A percentile compares a stretch with the other conserved stretches of the same genome.
These are phyloP conservation scores for Salvia hispanica DNA, from an alignment of 257 asterid species.

Conservation along the genomic window DNA sequence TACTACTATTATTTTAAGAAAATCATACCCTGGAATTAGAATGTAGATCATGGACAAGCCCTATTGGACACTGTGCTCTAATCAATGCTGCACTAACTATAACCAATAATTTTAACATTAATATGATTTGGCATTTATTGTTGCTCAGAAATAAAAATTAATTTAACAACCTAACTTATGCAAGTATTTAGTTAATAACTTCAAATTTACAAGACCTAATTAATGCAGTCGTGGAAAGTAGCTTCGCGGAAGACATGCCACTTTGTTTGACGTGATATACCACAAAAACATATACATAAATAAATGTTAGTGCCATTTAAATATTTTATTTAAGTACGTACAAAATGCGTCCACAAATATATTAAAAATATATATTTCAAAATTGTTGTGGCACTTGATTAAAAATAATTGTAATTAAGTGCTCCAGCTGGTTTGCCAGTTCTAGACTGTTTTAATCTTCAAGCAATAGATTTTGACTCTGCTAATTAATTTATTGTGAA, in stretches of 20 bases:
- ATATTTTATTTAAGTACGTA: slow-evolving; percentile 8
- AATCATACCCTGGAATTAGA: slow-evolving; percentile 9
- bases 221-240: slow-evolving; percentile 40
- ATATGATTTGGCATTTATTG: slow-evolving; percentile 31
- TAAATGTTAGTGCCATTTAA: slow-evolving; percentile 13
- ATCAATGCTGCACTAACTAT: slow-evolving; percentile 25
- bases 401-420: neutral
- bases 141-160: slow-evolving; percentile 30
- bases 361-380: slow-evolving; percentile 12
- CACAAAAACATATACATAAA: neutral
- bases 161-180: neutral
- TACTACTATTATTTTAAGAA: too few species aligned
- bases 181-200: slow-evolving; percentile 32
- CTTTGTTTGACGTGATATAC: slow-evolving; percentile 33
- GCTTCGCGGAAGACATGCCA: slow-evolving; percentile 63
- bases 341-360: slow-evolving; percentile 17
- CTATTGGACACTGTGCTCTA: slow-evolving; percentile 28
- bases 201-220: slow-evolving; percentile 37
- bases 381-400: slow-evolving; percentile 15
- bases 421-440: slow-evolving; percentile 22
- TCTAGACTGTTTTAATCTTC: slow-evolving; percentile 7
- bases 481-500: neutral
- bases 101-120: slow-evolving; percentile 17
- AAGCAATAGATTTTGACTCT: slow-evolving; percentile 39
- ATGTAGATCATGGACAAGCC: slow-evolving; percentile 25